Base-by-base conservation (phyloP, 2,329 filamentous ascomycete species). In the Cercospora citrullina region DNA sequence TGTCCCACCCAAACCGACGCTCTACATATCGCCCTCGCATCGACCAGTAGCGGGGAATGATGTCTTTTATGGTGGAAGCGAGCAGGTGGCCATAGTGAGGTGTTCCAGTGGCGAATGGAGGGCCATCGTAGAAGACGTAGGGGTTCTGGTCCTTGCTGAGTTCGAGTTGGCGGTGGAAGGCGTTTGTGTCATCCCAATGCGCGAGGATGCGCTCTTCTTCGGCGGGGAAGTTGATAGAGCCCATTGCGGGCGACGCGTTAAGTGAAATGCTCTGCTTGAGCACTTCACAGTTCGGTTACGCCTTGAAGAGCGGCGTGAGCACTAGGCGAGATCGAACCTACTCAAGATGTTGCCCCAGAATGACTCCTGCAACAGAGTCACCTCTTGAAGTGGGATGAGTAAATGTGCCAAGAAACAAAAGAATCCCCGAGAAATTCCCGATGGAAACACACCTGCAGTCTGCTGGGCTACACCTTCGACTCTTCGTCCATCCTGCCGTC, bases 11-110 rank as follows among this genome's bases (percentile, higher is more conserved):
- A 74, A 97, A 97, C 68, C 94, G 87, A 72, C 94, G 88, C 83
- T 95, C 92, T 63, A 97, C 94, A 82, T 96, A 91, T 78, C 90
- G 92, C 16, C 94, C 94, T 79, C 96, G 96, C 94, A 97, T 97
- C 62, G 93, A 93, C 93, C 94, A 97, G 81, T 97, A 98, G 74
- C 94, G 86, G 8, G 94, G 93, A 73, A 98, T 96, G 69, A 97
- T 95, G 80, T 97, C 94, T 81, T 98, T 97, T 83, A 97, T 97
- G 60, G 94, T 97, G 21, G 93, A 96, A 42, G 94, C 91, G 72
- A 96, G 85, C 63, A 96, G 83, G 81, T 96, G 93, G 66, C 90
- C 87, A 75, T 91, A 90, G 79, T 91, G 89, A 51, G 87, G 87
- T 68, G 87, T 83, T 42, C 87, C 87, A 6, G 82, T 84, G 21